Evolutionary conservation across 805 yeast genomes (phyloP), one percentile per base, ranked within the genome.

Genomic region (Vanderwaltozyma polyspora): DNA sequence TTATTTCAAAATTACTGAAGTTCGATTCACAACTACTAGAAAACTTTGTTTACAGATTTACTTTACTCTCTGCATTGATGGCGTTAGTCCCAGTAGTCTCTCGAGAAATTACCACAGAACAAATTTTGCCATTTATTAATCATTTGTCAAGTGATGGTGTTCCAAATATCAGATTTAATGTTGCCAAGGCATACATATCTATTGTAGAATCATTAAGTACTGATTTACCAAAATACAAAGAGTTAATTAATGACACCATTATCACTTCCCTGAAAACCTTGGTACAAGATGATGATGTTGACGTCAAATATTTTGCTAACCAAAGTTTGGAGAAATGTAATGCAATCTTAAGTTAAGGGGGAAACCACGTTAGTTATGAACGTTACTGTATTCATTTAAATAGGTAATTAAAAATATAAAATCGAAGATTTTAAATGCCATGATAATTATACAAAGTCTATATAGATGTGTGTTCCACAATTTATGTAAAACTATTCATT

Each of bases 121-220:
- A 78, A 45, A 72, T 87, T 31, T 65, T 86, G 48, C 95, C 96
- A 19, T 87, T 85, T 50, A 67, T 91, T 40, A 70, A 76, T 45
- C 76, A 73, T 34, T 67, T 89, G 46, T 67, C 76, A 26, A 67
- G 65, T 28, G 98, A 91, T 61, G 71, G 76, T 7, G 96, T 91
- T 37, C 95, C 99, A 48, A 91, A 91, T 59, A 87, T 91, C 43
- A 73, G 96, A 54, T 91, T 91, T 66, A 91, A 89, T 62, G 85
- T 82, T 43, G 97, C 99, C 18, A 86, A 85, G 59, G 73, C 94
- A 13, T 76, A 81, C 52, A 69, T 73, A 26, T 63, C 68, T 17
- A 66, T 81, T 25, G 76, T 75, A 5, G 72, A 76, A 49, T 66
- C 75, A 12, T 62, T 82, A 39, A 33, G 32, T 12, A 19, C 18